Evolutionary conservation across 306 rosid genomes (phyloP), one percentile per base, ranked within the genome.

Genomic region (Vigna trinervia): DNA sequence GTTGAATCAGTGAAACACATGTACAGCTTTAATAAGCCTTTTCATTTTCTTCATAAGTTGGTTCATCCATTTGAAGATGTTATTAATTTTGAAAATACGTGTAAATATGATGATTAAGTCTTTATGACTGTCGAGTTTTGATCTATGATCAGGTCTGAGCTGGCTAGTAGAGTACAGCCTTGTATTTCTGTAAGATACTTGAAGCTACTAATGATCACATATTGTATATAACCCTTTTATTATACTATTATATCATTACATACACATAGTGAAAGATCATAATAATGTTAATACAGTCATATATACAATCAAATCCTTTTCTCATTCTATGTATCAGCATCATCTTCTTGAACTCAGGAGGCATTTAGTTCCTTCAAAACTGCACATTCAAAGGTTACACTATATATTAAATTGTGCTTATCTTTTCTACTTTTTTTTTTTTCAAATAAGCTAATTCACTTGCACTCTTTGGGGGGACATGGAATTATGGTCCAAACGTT

Each of bases 1-100:
- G 34, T 75, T 66, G 19, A 65, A 53, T 53, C 81, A 59, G 76
- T 75, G 65, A 48, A 63, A 75, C 75, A 76, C 53, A 57, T 50
- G 73, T 63, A 67, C 70, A 78, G 76, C 51, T 64, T 38, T 38
- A 39, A 38, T 38, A 39, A 38, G 8, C 41, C 71, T 79, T 87
- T 81, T 89, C 65, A 59, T 86, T 28, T 26, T 17, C 75, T 34
- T 19, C 61, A 58, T 51, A n/a, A 69, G 60, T 64, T 12, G 56
- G 71, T 32, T 13, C 43, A 12, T 28, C 13, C 11, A 11, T 56
- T 34, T 66, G 73, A 78, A 66, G 80, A 62, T 52, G 82, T 8
- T 69, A 36, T 26, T 71, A 61, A 30, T 80, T 61, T 70, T 83
- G 79, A 84, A 74, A 73, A 74, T 75, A 80, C 65, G 17, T 69